Evolutionary conservation across 2,329 filamentous ascomycete genomes (phyloP), one percentile per base, ranked within the genome.

Genomic region (Aspergillus intermedius): DNA sequence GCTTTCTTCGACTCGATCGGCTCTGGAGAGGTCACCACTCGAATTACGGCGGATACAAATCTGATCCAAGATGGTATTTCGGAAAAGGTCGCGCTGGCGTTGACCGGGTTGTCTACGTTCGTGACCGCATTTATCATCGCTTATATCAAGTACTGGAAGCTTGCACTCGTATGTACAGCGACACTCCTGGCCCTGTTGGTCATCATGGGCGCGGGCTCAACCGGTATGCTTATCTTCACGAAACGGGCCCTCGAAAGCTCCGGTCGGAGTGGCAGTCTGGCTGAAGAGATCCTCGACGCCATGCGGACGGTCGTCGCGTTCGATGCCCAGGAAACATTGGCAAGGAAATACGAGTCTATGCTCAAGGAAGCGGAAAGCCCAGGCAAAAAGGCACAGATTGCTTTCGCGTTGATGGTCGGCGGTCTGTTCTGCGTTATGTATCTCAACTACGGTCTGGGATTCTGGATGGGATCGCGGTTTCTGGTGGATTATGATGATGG

Each of bases 231-330:
- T 1, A 61, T 65, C n/a, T 91, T 80, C 68, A 91, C 85, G 69
- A 91, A 90, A 70, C 74, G 81, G 48, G 86, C 87, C 1, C 76
- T 96, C 43, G 77, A 85, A 46, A 82, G 88, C 0, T 95, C 95
- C 60, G 91, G 88, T 22, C 76, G 83, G 44, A 91, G 91, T 54
- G 91, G 91, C 48, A 91, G 85, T 2, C 80, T 97, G 9, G 91
- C 89, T 3, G 93, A 97, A 63, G 93, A 98, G 70, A 91, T 96
- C 47, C 80, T 98, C 61, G 90, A 88, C 67, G 96, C 91, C 1
- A 86, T 97, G 57, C 84, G 93, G 54, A 97, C 95, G 62, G 87
- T 91, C 5, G 83, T 88, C 5, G 93, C 93, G 25, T 98, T 96
- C 62, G 90, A 89, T 40, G 96, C 91, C 0, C 91, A 97, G 67